Base-by-base conservation (phyloP, 2,329 filamentous ascomycete genomes). In the Monascus ruber region DNA sequence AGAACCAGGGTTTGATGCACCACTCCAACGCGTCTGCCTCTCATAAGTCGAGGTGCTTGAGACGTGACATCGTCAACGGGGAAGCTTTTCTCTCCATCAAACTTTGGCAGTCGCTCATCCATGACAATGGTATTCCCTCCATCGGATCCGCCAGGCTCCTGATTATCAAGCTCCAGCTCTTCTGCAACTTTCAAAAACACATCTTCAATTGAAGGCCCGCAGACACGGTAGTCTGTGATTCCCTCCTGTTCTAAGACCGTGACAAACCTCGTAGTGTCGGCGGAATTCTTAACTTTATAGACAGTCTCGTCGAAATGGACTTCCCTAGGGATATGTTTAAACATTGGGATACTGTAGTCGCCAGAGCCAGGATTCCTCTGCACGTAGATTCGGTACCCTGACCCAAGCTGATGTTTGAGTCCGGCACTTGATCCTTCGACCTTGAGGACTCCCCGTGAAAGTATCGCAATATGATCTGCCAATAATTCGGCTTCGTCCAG, bases 401-500 rank as follows among this genome's bases (percentile, higher is more conserved):
- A 83, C 32, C 88, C 88, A 6, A 88, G 70, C 38, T 73, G 72
- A 50, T 89, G 77, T 59, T 95, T 95, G 35, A 95, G 72, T 52
- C 85, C 83, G 4, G 88, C 86, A 2, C 85, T 87, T 2, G 86
- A 87, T 3, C 88, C 88, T 49, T 85, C 72, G 0, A 85, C 86
- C 40, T 85, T 84, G 2, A 94, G 70, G 1, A 77, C 79, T 17
- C 88, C 88, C 55, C 86, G 88, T 3, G 85, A 93, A 7, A 95
- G 66, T 38, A 95, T 85, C 1, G 81, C 84, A 47, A 95, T 93
- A 44, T 88, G 81, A 54, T 95, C 89, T 0, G 87, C 83, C 1
- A 95, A 72, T 1, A 94, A 69, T 54, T 95, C 88, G 0, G 88
- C 89, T 61, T 95, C 89, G 53, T 95, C 89, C 6, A 95, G 71